A percentile compares a stretch with the other conserved stretches of the same genome.
Conservation (phyloP, 306 rosid species). For the Fagus sylvatica region DNA sequence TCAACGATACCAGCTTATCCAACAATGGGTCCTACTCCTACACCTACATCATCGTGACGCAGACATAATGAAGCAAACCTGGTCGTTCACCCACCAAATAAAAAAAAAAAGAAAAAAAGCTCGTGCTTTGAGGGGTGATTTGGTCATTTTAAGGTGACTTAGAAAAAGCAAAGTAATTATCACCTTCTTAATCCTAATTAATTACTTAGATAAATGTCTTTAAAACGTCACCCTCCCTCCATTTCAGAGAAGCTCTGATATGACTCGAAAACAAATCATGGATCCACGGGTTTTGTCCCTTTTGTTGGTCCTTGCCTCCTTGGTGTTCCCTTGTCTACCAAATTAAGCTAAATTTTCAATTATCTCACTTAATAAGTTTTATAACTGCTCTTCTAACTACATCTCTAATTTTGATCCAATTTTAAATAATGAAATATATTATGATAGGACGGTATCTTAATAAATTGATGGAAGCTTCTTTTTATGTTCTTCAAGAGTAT, state of each 20-base stretch:
- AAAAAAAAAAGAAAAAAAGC: neutral
- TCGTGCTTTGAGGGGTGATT: neutral
- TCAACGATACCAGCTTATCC: neutral
- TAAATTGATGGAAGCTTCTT: too few relatives aligned
- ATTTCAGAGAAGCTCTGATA: neutral
- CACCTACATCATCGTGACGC: neutral
- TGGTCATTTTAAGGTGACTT: constrained; percentile 10
- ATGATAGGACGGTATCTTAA: too few relatives aligned
- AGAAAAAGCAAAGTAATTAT: constrained; percentile 13
- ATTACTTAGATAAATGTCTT: neutral
- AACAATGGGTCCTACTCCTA: neutral
- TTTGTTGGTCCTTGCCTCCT: neutral
- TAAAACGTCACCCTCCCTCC: constrained; percentile 16
- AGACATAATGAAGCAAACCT: neutral
- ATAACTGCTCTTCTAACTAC: too few relatives aligned
- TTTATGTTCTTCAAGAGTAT: too few relatives aligned
- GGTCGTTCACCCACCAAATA: constrained; percentile 25
- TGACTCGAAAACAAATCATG: constrained; percentile 9
- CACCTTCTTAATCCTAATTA: neutral
- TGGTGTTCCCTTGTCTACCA: constrained; percentile 12
- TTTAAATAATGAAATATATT: too few relatives aligned
- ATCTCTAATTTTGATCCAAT: too few relatives aligned
- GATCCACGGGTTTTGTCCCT: constrained; percentile 19
- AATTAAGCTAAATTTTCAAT: neutral
- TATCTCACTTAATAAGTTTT: too few relatives aligned